Evolutionary conservation across 2,329 filamentous ascomycete genomes (phyloP).

Genomic region (Ceratocystis colombiana): DNA sequence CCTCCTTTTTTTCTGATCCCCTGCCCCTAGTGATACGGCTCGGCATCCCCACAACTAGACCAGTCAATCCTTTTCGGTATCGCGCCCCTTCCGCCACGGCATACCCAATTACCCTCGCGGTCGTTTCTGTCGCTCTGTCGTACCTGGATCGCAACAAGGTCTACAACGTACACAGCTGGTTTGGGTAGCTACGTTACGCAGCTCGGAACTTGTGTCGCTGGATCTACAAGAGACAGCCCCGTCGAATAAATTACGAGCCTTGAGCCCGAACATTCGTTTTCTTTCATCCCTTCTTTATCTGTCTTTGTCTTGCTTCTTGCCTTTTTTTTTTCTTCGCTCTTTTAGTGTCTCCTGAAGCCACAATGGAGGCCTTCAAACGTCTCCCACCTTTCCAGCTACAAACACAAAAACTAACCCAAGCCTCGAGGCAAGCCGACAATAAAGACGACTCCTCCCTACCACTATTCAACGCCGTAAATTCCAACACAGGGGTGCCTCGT

Average conservation of each 20-base stretch:
- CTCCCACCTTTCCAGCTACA: slow-evolving; percentile 22
- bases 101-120: neutral
- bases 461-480: slow-evolving; percentile 34
- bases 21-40: neutral
- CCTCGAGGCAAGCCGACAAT: slow-evolving; percentile 30
- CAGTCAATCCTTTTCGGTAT: slow-evolving; percentile 7
- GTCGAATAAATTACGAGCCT: neutral
- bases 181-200: neutral
- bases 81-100: neutral
- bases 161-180: neutral
- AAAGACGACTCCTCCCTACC: slow-evolving; percentile 29
- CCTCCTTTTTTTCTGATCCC: neutral
- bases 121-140: neutral
- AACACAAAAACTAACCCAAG: slow-evolving; percentile 30
- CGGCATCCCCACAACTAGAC: neutral
- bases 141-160: neutral
- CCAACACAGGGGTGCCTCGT: slow-evolving; percentile 33
- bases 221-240: neutral
- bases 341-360: neutral
- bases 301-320: neutral
- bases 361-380: slow-evolving; percentile 24
- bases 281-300: neutral
- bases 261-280: neutral
- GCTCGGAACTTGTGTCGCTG: neutral
- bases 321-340: neutral